A percentile compares a stretch with the other conserved stretches of the same genome.
These are phyloP conservation scores for Ricinus communis DNA, from an alignment of 345 rosid species.

Conservation along the genomic window DNA sequence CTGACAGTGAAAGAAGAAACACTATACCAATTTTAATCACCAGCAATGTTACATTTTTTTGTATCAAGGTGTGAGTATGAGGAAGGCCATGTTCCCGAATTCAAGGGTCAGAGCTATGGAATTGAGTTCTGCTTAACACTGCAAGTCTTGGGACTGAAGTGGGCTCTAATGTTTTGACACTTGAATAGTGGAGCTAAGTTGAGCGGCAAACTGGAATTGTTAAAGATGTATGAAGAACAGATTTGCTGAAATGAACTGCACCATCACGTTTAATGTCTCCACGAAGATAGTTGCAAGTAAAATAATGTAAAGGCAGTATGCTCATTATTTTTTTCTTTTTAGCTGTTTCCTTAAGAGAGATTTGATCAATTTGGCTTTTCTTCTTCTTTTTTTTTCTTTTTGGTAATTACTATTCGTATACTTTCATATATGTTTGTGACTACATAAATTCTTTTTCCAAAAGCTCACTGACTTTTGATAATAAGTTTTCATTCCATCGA, in stretches of 20 bases:
- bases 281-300: slow-evolving; percentile 16
- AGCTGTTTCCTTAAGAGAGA: no score
- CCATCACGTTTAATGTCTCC: background rate
- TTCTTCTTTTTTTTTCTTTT: no score
- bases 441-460: no score
- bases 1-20: slow-evolving; percentile 6
- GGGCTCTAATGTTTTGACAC: background rate
- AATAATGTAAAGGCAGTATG: background rate
- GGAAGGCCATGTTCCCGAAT: background rate
- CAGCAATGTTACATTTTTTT: background rate
- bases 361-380: no score
- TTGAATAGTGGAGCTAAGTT: background rate
- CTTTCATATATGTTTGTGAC: no score
- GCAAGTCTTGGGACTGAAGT: background rate
- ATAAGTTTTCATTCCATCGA: no score
- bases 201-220: slow-evolving; percentile 13
- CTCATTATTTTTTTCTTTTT: no score
- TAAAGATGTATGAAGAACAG: slow-evolving; percentile 16
- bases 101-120: slow-evolving; percentile 5
- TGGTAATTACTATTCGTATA: no score
- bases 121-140: slow-evolving; percentile 1
- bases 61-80: background rate
- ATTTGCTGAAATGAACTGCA: slow-evolving; percentile 15
- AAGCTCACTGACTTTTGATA: no score
- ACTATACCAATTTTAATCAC: slow-evolving; percentile 7